phyloP scores from a whole-genome alignment of 1,284 basidiomycete genomes.

The Leccinum holopus region DNA sequence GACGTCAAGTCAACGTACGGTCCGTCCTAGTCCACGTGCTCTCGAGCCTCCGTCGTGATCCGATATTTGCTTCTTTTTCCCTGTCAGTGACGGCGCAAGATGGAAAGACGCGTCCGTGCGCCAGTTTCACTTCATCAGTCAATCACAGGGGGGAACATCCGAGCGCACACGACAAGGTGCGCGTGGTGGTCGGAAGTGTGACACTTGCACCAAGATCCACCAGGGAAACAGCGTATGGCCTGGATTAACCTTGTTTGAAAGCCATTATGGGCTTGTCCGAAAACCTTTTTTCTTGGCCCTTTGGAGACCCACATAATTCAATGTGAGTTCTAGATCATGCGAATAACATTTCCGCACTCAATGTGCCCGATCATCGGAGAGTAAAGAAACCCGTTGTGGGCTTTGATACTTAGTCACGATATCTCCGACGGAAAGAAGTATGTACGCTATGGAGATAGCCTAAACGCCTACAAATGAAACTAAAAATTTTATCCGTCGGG shows the following conservation, averaged over 20 bases:
- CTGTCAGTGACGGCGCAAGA: background rate
- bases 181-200: background rate
- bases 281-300: conserved; percentile 5
- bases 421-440: conserved; percentile 19
- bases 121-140: background rate
- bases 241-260: conserved; percentile 24
- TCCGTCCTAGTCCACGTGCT: conserved; percentile 6
- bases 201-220: conserved; percentile 15
- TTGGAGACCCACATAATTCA: conserved; percentile 19
- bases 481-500: conserved; percentile 3
- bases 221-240: conserved; percentile 9
- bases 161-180: background rate
- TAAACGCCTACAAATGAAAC: conserved; percentile 9
- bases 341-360: conserved; percentile 16
- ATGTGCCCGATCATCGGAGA: conserved; percentile 24
- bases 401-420: conserved; percentile 8
- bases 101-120: background rate
- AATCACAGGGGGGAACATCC: background rate
- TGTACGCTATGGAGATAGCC: conserved; percentile 24
- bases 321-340: conserved; percentile 20
- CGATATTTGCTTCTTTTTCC: conserved; percentile 10
- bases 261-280: conserved; percentile 16
- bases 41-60: conserved; percentile 8
- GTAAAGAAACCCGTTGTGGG: conserved; percentile 20
- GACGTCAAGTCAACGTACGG: conserved; percentile 15